Base-by-base conservation (phyloP, 2,329 filamentous ascomycete genomes). In the Paraconiothyrium sp. region DNA sequence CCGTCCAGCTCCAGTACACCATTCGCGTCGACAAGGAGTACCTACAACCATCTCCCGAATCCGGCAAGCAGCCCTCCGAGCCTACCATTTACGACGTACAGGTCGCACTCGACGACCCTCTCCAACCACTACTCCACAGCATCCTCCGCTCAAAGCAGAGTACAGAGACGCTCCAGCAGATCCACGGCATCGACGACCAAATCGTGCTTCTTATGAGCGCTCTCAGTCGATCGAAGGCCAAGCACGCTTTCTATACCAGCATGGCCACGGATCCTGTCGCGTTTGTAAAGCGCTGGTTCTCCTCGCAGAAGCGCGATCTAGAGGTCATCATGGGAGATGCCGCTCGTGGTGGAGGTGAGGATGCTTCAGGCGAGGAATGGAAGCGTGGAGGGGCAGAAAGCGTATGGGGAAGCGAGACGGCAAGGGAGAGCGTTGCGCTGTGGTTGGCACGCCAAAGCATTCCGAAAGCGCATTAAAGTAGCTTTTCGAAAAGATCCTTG, bases 31-130 rank as follows among this genome's bases (percentile, higher is more conserved):
- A 99, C 77, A 80, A 82, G 64, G 73, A 79, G 61, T 84, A 84
- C 71, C 80, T 83, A 59, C 73, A 75, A 4, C 79, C 80, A 27
- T 86, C 92, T 72, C 88, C 90, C 9, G 94, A 94, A 73, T 90
- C 94, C 74, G 76, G 76, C 60, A 89, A 88, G 68, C 82, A 89
- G 59, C 68, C 81, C 20, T 90, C 92, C 4, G 84, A 88, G 55
- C 89, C 92, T 0, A 97, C 94, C 6, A 84, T 98, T 70, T 97
- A 97, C 82, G 94, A 98, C 78, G 85, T 99, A 51, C 89, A 90
- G 70, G 92, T 99, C 49, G 86, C 89, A 1, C 86, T 97, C 16
- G 92, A 96, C 69, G 93, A 97, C 74, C 92, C 94, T 1, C 84
- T 96, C 54, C 89, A 89, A 55, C 92, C 92, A 66, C 86, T 92